A percentile compares a stretch with the other conserved stretches of the same genome.
Evolutionary conservation across 1,284 basidiomycete genomes (phyloP).

Genomic region (Sphaerobolus stellatus): DNA sequence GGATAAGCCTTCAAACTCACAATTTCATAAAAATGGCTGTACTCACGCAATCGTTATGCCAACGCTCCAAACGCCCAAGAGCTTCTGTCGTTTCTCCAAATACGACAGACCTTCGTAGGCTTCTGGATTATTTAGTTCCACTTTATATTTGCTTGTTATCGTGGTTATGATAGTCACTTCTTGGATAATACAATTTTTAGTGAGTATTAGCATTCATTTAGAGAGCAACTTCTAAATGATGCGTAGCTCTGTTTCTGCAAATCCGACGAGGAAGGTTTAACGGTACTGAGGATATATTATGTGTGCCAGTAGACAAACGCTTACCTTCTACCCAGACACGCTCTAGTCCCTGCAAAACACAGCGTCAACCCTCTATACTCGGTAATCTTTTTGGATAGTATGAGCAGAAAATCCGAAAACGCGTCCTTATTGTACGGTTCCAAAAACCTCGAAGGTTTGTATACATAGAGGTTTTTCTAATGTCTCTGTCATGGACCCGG

Average conservation of each 20-base stretch:
- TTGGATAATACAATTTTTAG: not conserved
- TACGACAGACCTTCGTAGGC: constrained; percentile 14
- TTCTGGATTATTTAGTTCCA: constrained; percentile 19
- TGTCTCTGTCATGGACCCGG: constrained; percentile 39
- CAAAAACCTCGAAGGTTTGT: constrained; percentile 52
- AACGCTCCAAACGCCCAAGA: not conserved
- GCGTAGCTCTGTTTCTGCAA: constrained; percentile 4
- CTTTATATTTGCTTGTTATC: constrained; percentile 22
- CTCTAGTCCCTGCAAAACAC: constrained; percentile 40
- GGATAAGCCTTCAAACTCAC: too few species aligned
- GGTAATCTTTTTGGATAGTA: constrained; percentile 15
- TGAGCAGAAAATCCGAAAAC: constrained; percentile 56
- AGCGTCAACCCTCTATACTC: not conserved
- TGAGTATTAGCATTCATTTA: not conserved
- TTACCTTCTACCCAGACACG: constrained; percentile 53
- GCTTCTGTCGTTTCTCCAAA: constrained; percentile 13
- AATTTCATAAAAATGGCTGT: too few species aligned
- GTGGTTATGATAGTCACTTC: constrained; percentile 18
- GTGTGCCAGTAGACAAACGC: too few species aligned
- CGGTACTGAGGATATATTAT: not conserved
- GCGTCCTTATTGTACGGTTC: constrained; percentile 50
- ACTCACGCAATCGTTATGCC: constrained; percentile 10
- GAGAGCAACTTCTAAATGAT: too few species aligned
- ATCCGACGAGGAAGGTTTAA: not conserved
- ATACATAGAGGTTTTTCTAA: constrained; percentile 51